Base-by-base conservation (phyloP, 1,139 yeast species). In the Kluyveromyces marxianus region DNA sequence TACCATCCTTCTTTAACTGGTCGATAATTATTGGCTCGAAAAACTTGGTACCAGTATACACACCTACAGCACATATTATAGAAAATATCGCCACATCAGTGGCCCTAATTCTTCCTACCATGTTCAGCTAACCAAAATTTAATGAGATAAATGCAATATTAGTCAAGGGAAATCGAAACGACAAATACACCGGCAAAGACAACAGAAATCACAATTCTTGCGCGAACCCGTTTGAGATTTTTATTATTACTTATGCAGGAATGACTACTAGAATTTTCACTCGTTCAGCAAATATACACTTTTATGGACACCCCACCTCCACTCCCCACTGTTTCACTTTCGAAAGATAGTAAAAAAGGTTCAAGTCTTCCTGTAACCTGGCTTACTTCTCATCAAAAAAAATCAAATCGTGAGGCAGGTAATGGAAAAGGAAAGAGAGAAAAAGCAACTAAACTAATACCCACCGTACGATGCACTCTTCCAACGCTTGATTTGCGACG, bases 21-120 rank as follows among this genome's bases (percentile, higher is more conserved):
- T 83, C 92, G 33, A 84, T 72, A 4, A 84, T 74, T 31, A 84
- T 63, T 1, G 95, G 94, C 55, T 81, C 82, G 72, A 87, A 84
- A 65, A 84, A 84, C 58, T 75, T 77, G 47, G 79, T 68, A 1
- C 92, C 79, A 32, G 76, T 67, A 53, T 74, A 72, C 3, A 70
- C 61, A 7, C 78, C 75, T 1, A 70, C 69, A 3, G 66, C 57
- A 4, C 62, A 55, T 2, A 72, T 68, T 21, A 72, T 55, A 5
- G 60, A 55, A 4, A 67, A 48, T 1, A 68, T 64, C 2, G 67
- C 55, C 24, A 63, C 49, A 50, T 67, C 69, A 50, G 65, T 68
- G 39, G 62, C 56, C 50, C 62, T 67, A 5, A 67, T 44, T 55
- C 72, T 59, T 26, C 65, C 43, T 29, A 26, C 54, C 69, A 68